These are phyloP conservation scores for Eucalyptus albens DNA, from an alignment of 345 rosid species.

Conservation along the genomic window DNA sequence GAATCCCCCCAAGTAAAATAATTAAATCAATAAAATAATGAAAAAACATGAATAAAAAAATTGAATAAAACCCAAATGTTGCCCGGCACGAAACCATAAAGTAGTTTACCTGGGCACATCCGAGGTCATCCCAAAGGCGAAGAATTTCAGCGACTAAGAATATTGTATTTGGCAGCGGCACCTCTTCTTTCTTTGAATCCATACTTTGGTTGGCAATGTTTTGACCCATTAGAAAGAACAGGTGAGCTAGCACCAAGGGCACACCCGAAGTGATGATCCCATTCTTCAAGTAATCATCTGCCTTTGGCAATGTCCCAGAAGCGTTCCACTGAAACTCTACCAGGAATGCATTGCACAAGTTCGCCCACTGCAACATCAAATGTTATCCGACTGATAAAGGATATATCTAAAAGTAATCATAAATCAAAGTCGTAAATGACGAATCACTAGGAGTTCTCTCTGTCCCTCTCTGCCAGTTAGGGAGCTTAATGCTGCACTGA, in stretches of 20 bases:
- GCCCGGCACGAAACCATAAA: neutral
- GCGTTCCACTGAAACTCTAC: slow-evolving; percentile 1
- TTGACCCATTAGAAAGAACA: neutral
- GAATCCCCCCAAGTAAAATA: neutral
- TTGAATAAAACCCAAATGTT: neutral
- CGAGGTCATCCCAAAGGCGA: slow-evolving; percentile 53
- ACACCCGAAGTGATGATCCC: neutral
- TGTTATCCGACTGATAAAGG: neutral
- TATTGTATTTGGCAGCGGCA: slow-evolving; percentile 8
- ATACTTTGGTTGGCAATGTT: neutral
- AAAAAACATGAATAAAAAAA: neutral
- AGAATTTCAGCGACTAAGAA: slow-evolving; percentile 30
- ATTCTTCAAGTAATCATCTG: slow-evolving; percentile 4
- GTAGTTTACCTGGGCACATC: slow-evolving; percentile 28
- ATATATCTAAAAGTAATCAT: neutral
- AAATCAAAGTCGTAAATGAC: neutral
- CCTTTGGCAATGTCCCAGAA: neutral
- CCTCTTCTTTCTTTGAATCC: neutral
- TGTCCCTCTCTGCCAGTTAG: neutral
- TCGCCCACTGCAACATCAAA: neutral
- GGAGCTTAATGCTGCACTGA: neutral
- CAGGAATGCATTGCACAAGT: neutral
- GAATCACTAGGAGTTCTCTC: neutral
- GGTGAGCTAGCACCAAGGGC: neutral
- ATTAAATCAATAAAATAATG: neutral